Conservation (phyloP, 1,139 yeast species). For the Protomyces lactucae-debilis region DNA sequence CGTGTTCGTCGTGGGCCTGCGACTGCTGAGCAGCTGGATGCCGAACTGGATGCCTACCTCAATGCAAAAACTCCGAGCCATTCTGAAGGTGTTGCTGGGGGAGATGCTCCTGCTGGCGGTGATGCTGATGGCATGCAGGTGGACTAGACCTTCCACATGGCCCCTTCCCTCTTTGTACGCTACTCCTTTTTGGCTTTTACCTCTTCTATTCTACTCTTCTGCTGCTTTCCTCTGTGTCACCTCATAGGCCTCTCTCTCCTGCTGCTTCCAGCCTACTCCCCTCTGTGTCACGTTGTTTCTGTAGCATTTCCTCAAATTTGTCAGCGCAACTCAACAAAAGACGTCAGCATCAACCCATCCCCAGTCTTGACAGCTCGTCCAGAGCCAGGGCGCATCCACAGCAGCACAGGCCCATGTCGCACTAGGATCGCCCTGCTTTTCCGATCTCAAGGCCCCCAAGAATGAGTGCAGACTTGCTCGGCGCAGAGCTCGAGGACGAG, state of each 20-base stretch:
- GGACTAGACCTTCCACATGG: neutral
- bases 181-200: neutral
- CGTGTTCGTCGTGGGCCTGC: slow-evolving; percentile 17
- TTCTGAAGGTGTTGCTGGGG: neutral
- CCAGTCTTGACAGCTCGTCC: no score
- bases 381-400: no score
- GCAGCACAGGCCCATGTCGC: no score
- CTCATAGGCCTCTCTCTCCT: no score
- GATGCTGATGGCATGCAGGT: neutral
- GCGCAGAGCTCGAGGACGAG: neutral
- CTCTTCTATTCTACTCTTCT: no score
- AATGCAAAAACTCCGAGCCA: neutral
- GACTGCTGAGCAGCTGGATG: slow-evolving; percentile 19
- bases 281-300: neutral
- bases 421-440: no score
- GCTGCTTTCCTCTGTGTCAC: no score
- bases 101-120: neutral
- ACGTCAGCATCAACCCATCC: no score
- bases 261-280: neutral
- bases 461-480: neutral
- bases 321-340: no score
- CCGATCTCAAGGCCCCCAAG: neutral
- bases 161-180: neutral
- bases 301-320: neutral
- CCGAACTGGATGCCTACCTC: slow-evolving; percentile 19